Conservation (phyloP, 805 yeast genomes). For the Saturnispora serradocipensis region DNA sequence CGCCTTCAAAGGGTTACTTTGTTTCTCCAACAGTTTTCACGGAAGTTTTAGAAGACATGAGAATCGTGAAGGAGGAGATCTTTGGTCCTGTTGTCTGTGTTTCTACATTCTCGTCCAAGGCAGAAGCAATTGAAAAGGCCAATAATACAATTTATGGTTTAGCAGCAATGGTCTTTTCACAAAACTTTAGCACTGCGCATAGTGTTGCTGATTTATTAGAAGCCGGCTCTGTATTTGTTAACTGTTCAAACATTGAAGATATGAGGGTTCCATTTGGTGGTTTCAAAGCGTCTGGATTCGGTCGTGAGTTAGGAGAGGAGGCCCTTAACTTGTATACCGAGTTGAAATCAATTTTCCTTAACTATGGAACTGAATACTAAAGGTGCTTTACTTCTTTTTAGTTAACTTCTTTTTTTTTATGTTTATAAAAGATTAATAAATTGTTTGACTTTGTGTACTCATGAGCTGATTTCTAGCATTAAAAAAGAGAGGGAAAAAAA, state of each 20-base stretch:
- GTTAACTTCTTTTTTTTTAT: background rate
- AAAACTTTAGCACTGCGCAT: slow-evolving; percentile 57
- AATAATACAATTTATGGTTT: slow-evolving; percentile 71
- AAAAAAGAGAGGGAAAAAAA: background rate
- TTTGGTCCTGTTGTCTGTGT: slow-evolving; percentile 80
- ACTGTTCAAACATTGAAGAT: slow-evolving; percentile 59
- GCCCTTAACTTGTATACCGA: slow-evolving; percentile 67
- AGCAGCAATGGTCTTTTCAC: slow-evolving; percentile 74
- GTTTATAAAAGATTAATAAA: background rate
- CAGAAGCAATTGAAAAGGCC: slow-evolving; percentile 60
- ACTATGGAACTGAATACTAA: slow-evolving; percentile 31
- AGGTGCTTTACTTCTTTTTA: slow-evolving; percentile 5
- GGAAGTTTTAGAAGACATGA: slow-evolving; percentile 56
- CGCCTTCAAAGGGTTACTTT: slow-evolving; percentile 50
- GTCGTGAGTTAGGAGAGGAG: slow-evolving; percentile 71
- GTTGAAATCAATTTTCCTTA: slow-evolving; percentile 57
- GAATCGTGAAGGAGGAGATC: slow-evolving; percentile 69
- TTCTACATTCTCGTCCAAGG: slow-evolving; percentile 54
- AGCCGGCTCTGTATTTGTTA: slow-evolving; percentile 65
- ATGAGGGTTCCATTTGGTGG: slow-evolving; percentile 73
- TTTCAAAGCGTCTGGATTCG: slow-evolving; percentile 68
- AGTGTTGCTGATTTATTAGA: slow-evolving; percentile 36
- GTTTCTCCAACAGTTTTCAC: slow-evolving; percentile 70
- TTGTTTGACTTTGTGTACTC: background rate
- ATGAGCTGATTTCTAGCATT: background rate